Evolutionary conservation across 192 early-diverging fungal species (phyloP).

Genomic region (Spizellomyces sp.): DNA sequence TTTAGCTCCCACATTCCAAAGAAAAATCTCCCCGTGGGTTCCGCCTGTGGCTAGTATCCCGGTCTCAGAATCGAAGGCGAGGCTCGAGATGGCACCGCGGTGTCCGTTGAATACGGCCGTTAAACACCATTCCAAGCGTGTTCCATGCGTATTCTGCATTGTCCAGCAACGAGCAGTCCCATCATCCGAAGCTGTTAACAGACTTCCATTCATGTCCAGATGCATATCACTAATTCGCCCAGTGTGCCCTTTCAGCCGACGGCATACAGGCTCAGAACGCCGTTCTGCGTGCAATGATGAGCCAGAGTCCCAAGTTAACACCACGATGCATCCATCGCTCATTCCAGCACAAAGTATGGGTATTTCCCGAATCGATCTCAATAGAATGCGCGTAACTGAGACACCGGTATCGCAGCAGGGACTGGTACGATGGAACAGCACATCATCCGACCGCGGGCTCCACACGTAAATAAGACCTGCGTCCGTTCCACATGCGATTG

Average conservation of each 20-base stretch:
- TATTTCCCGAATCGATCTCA: no score
- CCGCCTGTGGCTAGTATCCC: slow-evolving; percentile 13
- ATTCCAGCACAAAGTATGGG: no score
- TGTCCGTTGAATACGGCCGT: slow-evolving; percentile 10
- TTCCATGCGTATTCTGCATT: not conserved
- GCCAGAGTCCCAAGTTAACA: no score
- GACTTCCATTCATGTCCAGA: slow-evolving; percentile 1
- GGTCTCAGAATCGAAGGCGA: slow-evolving; percentile 7
- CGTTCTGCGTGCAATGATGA: no score
- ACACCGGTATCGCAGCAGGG: no score
- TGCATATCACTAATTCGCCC: slow-evolving; percentile 7
- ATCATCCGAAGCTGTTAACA: slow-evolving; percentile 25
- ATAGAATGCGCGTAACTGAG: no score
- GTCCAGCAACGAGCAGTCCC: slow-evolving; percentile 5
- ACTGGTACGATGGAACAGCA: no score
- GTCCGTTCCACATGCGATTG: no score
- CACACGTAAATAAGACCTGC: no score
- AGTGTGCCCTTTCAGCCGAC: not conserved
- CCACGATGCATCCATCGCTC: no score
- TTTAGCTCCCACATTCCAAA: slow-evolving; percentile 13
- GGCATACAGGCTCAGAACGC: no score
- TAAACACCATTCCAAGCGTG: not conserved
- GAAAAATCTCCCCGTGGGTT: slow-evolving; percentile 13
- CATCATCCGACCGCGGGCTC: no score
- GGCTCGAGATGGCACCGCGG: not conserved